A percentile compares a stretch with the other conserved stretches of the same genome.
These are phyloP conservation scores for Collybia nuda DNA, from an alignment of 768 basidiomycete species.

Conservation along the genomic window DNA sequence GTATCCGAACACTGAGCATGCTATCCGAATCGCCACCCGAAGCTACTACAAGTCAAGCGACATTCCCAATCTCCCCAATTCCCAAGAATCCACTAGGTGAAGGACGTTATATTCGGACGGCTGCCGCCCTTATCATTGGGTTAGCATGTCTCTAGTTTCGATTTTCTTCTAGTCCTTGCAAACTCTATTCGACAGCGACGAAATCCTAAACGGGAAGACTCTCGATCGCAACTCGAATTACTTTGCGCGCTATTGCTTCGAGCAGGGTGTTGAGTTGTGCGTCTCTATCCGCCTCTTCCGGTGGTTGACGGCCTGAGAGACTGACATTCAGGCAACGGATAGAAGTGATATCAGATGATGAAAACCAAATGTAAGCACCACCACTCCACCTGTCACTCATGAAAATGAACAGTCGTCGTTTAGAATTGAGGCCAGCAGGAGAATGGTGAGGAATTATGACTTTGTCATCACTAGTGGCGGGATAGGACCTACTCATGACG, in stretches of 20 bases:
- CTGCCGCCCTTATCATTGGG: conserved; percentile 79
- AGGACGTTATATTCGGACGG: conserved; percentile 69
- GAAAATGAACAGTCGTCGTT: not conserved
- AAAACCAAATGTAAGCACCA: conserved; percentile 76
- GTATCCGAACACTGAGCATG: conserved; percentile 12
- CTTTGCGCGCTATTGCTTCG: conserved; percentile 88
- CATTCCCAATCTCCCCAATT: conserved; percentile 54
- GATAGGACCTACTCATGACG: conserved; percentile 90
- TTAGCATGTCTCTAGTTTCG: conserved; percentile 27
- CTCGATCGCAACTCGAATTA: conserved; percentile 81
- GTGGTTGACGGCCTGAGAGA: conserved; percentile 16
- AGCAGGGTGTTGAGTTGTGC: conserved; percentile 80
- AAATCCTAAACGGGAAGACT: conserved; percentile 92
- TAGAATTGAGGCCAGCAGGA: conserved; percentile 81
- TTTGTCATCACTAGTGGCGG: conserved; percentile 91
- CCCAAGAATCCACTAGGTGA: conserved; percentile 69
- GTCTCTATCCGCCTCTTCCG: conserved; percentile 12
- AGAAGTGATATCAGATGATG: conserved; percentile 90
- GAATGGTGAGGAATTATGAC: conserved; percentile 82
- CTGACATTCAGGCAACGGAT: conserved; percentile 66
- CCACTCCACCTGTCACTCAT: not conserved
- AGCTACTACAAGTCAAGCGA: not conserved
- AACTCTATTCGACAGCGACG: conserved; percentile 54
- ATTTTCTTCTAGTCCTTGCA: not conserved
- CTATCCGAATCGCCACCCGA: conserved; percentile 5